phyloP scores from a whole-genome alignment of 495 filamentous ascomycete genomes.

The Xylaria palmicola region DNA sequence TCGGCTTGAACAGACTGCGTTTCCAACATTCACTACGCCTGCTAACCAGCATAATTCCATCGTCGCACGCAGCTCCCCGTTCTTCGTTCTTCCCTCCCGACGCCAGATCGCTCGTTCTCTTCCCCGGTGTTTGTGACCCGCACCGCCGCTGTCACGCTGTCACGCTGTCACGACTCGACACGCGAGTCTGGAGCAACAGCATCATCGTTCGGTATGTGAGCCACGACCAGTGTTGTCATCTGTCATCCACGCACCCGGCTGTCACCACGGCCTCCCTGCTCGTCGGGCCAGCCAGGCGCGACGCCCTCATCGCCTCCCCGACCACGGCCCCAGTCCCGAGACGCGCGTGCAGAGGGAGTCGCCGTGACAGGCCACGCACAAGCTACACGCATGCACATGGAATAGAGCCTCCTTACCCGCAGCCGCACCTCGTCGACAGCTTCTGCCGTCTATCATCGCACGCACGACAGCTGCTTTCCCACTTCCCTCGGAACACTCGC shows the following conservation, averaged over 20 bases:
- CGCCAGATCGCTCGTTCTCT: conserved; percentile 15
- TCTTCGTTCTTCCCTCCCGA: neutral
- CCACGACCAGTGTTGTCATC: neutral
- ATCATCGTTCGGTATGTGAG: conserved; percentile 17
- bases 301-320: too few species aligned
- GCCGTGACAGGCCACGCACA: too few species aligned
- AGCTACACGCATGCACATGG: too few species aligned
- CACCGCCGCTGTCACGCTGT: conserved; percentile 14
- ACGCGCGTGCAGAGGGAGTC: neutral
- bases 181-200: conserved; percentile 15
- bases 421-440: neutral
- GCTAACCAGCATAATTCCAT: conserved; percentile 7
- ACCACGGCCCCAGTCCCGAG: too few species aligned
- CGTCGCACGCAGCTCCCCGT: conserved; percentile 3
- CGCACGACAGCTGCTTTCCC: neutral
- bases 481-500: neutral
- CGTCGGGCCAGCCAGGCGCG: neutral
- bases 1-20: conserved; percentile 11
- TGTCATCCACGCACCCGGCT: neutral
- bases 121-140: conserved; percentile 13
- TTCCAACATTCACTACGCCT: conserved; percentile 11
- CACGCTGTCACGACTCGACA: conserved; percentile 16
- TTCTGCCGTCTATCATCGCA: neutral
- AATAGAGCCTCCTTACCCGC: too few species aligned
- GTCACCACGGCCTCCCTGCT: neutral